Conservation (phyloP, 441 rosid species). For the Populus hybrid region DNA sequence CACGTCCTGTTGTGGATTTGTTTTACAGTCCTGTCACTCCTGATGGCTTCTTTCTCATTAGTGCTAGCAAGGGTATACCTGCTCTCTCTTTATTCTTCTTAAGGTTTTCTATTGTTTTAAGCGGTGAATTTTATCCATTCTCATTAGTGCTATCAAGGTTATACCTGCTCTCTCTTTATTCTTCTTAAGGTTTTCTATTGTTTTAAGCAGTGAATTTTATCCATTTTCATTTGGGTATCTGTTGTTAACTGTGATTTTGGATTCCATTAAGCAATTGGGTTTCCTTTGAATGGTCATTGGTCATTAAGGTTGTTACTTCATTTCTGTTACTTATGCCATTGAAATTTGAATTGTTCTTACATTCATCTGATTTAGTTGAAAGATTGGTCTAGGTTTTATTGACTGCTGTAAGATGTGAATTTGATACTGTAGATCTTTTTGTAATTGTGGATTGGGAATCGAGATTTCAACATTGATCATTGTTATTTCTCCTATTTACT, state of each 20-base stretch:
- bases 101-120: too few relatives aligned
- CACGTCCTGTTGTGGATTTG: constrained; percentile 95
- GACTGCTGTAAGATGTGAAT: background rate
- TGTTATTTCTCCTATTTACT: background rate
- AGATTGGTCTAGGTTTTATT: background rate
- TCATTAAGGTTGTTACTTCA: background rate
- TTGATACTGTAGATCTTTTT: background rate
- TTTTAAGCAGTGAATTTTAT: background rate
- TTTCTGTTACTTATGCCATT: background rate
- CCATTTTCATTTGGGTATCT: too few relatives aligned
- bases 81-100: background rate
- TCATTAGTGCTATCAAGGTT: constrained; percentile 98
- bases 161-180: background rate
- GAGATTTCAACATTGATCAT: background rate
- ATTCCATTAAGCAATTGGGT: constrained; percentile 4
- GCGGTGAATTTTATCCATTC: constrained; percentile 23
- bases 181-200: too few relatives aligned
- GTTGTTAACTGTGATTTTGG: background rate
- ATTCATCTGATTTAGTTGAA: background rate
- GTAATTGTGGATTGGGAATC: background rate
- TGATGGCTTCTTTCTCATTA: constrained; percentile 91
- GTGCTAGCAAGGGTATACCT: constrained; percentile 85
- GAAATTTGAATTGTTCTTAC: too few relatives aligned
- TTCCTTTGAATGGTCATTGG: background rate
- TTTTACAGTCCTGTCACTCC: constrained; percentile 89